phyloP scores from a whole-genome alignment of 495 filamentous ascomycete genomes.

The Podospora tetraspora region DNA sequence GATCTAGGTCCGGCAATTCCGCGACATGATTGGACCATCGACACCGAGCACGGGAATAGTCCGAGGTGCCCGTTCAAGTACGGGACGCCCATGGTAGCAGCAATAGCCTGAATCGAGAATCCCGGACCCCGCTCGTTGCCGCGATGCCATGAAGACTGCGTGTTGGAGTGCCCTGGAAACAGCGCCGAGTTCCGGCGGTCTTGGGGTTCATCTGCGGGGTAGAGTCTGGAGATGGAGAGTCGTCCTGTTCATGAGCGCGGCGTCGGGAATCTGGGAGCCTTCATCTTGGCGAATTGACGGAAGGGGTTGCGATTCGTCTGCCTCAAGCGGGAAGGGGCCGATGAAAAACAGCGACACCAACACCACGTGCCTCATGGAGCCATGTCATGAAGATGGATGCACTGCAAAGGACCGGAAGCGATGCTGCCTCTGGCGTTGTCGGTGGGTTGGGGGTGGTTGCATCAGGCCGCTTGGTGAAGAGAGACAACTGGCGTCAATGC shows the following conservation, averaged over 20 bases:
- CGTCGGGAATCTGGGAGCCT: no score
- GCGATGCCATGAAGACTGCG: background rate
- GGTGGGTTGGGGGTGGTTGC: no score
- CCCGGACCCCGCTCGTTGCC: constrained; percentile 21
- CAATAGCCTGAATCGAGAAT: constrained; percentile 21
- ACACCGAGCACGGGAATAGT: background rate
- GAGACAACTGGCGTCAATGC: background rate
- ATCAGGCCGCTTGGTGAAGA: background rate
- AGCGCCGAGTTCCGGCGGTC: background rate
- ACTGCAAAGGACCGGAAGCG: no score
- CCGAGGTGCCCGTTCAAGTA: background rate
- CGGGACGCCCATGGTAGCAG: constrained; percentile 8
- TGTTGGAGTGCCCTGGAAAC: background rate
- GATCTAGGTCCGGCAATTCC: constrained; percentile 10
- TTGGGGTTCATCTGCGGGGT: background rate
- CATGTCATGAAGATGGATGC: no score
- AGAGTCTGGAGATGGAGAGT: no score
- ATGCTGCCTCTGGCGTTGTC: no score
- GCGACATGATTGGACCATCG: background rate
- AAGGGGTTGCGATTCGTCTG: no score
- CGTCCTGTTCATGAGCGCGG: no score
- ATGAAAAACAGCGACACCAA: no score
- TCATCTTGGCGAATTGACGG: no score
- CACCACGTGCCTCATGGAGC: no score
- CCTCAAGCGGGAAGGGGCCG: no score